Evolutionary conservation across 495 filamentous ascomycete genomes (phyloP), one percentile per base, ranked within the genome.

Genomic region (Staphylotrichum longicolle): DNA sequence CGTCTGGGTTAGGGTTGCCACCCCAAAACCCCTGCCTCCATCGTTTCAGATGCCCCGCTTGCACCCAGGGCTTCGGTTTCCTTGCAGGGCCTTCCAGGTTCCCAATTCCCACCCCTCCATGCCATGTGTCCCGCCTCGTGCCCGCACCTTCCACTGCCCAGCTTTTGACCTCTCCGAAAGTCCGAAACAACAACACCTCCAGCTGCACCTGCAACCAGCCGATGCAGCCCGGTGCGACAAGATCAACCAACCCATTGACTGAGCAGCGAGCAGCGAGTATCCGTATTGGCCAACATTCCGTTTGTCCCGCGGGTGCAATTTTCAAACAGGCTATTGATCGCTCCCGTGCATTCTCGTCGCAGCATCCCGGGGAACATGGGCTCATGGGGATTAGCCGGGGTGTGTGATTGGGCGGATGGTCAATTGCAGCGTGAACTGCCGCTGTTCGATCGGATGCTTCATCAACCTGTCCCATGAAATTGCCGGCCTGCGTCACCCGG

Each of bases 301-400:
- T 6, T 49, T 32, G 9, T 15, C 15, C 41, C 8, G 27, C 2
- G 7, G 14, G 7, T n/a, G 5, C 8, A 41, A 30, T 14, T 4
- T 14, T 4, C 9, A 33, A 54, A 32, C 39, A 32, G 39, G 15
- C 15, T 41, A 33, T 42, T 30, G 39, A 12, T 35, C 0, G 12
- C 30, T 35, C 1, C 30, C 30, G 8, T 30, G 11, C 20, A 2
- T 44, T 12, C 7, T 53, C 7, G 34, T 53, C n/a, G 33, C 49
- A 20, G 5, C 34, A 15, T 1, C 34, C 5, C 37, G 37, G 10
- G 37, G 6, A 39, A 6, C 10, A 44, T 44, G 52, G 27, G 40
- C 39, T 34, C n/a, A 44, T 62, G 34, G 57, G 39, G 27, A 54
- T 68, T 68, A 62, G 32, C 63, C 65, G 58, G 55, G 1, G 14